phyloP scores from a whole-genome alignment of 768 basidiomycete species.

The Cystofilobasidium capitatum region DNA sequence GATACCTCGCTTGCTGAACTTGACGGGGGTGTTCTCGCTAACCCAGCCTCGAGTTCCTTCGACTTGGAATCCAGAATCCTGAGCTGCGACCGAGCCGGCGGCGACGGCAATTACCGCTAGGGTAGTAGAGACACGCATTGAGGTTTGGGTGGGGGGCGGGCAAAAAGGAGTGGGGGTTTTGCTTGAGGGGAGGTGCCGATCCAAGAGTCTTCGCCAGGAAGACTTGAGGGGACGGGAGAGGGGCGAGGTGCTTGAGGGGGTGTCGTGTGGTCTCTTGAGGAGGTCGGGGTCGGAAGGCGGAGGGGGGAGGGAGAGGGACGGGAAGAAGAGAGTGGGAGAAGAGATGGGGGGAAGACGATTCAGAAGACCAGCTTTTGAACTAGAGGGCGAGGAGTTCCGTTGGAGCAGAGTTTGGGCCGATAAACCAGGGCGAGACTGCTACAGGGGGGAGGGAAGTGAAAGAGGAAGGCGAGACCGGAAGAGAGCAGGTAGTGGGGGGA shows the following conservation, averaged over 20 bases:
- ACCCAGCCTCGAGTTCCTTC: background rate
- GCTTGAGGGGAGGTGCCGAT: no score
- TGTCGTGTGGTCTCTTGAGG: conserved; percentile 6
- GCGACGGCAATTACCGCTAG: background rate
- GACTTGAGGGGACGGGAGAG: background rate
- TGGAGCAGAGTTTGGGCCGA: background rate
- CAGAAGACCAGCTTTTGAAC: no score
- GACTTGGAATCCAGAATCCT: background rate
- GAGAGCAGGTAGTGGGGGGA: no score
- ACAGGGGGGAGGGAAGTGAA: background rate
- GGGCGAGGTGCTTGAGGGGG: background rate
- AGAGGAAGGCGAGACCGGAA: background rate
- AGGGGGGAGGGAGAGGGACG: background rate
- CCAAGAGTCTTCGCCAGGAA: background rate
- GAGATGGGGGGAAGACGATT: background rate
- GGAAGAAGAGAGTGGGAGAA: background rate
- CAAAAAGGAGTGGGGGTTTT: background rate
- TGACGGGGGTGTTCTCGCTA: no score
- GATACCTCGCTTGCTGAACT: no score
- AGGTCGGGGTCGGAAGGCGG: background rate
- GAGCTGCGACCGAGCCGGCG: background rate
- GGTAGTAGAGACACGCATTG: background rate
- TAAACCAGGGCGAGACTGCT: background rate
- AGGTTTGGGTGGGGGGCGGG: background rate
- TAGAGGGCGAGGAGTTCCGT: background rate